Evolutionary conservation across 208 protist species (phyloP).

Genomic region (Trypanosoma melophagium): DNA sequence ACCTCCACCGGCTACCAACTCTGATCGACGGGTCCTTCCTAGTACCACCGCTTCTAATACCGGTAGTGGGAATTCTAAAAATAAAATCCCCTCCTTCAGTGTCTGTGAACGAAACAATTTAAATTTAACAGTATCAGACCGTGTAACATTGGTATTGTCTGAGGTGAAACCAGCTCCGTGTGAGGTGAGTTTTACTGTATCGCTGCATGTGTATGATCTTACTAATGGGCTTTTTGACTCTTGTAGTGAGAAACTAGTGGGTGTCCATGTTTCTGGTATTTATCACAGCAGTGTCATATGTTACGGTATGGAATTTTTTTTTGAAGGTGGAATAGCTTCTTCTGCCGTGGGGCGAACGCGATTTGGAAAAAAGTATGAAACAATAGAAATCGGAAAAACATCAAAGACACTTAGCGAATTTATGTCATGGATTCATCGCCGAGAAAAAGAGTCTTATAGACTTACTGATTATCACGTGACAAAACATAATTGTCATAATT

Average conservation of each 20-base stretch:
- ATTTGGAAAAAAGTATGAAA: conserved; percentile 76
- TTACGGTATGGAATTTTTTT: conserved; percentile 93
- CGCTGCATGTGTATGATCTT: conserved; percentile 91
- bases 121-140: neutral
- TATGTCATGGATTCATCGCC: conserved; percentile 43
- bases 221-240: conserved; percentile 64
- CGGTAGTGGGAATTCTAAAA: neutral
- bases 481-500: conserved; percentile 94
- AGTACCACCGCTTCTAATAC: neutral
- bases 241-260: conserved; percentile 60
- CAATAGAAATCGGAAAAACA: conserved; percentile 52
- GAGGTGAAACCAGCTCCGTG: neutral
- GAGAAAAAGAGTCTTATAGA: conserved; percentile 38
- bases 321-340: conserved; percentile 87
- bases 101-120: neutral
- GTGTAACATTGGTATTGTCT: conserved; percentile 20
- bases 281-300: conserved; percentile 92
- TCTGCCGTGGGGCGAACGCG: conserved; percentile 61
- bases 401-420: conserved; percentile 49
- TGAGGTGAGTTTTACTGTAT: conserved; percentile 32
- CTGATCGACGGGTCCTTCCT: too few species aligned
- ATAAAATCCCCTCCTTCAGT: conserved; percentile 1
- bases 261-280: conserved; percentile 76
- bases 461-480: conserved; percentile 84
- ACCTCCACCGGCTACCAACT: too few species aligned